phyloP scores from a whole-genome alignment of 2,329 filamentous ascomycete genomes.

The Balansia obtecta region DNA sequence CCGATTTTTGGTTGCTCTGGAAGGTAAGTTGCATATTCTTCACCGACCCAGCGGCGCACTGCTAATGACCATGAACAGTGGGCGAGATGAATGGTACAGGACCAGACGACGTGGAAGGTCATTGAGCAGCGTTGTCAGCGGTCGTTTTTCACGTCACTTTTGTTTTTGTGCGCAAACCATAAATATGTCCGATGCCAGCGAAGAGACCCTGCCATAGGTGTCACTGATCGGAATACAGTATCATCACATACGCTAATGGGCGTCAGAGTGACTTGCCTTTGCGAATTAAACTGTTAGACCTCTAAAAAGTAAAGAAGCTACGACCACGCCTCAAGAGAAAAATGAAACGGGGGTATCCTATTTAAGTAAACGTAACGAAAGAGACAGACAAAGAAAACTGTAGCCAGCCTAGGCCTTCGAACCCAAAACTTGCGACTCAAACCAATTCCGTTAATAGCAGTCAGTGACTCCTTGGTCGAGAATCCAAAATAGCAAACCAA shows the following conservation, averaged over 20 bases:
- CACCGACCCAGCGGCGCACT: not conserved
- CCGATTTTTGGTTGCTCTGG: constrained; percentile 68
- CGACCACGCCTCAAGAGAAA: constrained; percentile 2
- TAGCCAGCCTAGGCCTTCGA: constrained; percentile 14
- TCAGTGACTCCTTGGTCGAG: not conserved
- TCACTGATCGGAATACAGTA: no score
- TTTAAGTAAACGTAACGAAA: constrained; percentile 16
- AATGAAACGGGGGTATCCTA: constrained; percentile 27
- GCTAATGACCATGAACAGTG: constrained; percentile 25
- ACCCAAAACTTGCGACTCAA: not conserved
- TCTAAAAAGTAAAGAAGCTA: constrained; percentile 4
- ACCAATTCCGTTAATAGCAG: not conserved
- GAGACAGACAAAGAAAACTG: not conserved
- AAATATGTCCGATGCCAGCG: no score
- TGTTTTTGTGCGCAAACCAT: not conserved
- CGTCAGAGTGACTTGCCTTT: not conserved
- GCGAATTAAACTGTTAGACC: not conserved
- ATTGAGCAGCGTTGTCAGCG: constrained; percentile 15
- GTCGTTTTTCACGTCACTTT: not conserved
- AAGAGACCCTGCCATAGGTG: no score
- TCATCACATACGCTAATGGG: no score
- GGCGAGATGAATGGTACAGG: constrained; percentile 44
- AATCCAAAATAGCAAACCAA: not conserved
- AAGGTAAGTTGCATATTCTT: constrained; percentile 42
- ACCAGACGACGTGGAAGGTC: constrained; percentile 27